Evolutionary conservation across 768 basidiomycete genomes (phyloP), one percentile per base, ranked within the genome.

Genomic region (Naganishia randhawae): DNA sequence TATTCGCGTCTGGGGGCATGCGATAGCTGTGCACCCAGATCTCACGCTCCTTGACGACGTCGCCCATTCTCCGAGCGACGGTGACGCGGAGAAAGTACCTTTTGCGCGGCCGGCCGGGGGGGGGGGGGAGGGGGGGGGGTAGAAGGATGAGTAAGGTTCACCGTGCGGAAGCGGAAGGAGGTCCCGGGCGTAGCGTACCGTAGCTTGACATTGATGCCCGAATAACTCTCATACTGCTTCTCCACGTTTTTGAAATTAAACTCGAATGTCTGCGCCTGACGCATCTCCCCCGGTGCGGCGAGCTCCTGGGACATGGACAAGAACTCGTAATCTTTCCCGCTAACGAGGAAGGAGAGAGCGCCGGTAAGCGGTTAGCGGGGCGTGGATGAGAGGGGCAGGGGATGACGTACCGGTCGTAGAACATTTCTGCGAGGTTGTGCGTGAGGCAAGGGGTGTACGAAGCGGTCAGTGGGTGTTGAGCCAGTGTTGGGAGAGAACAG

Each of bases 241-340:
- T 99, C 96, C 45, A 99, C 90, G 76, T 95, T 99, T 84, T 97
- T 97, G 85, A 99, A 98, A 75, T 87, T 85, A 81, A 99, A 98
- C 63, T 97, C 94, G 73, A 88, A 96, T 10, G 92, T 92, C 81
- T 97, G 94, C 0, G 93, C 93, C 75, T 92, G 89, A 50, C 96
- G 86, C 88, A 99, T 88, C 77, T 99, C 96, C 37, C 92, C 93
- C n/a, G 92, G 92, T 0, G 91, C 88, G 1, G 94, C 92, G 29
- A 97, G 84, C 75, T 98, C 95, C 81, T 97, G 92, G 0, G 92
- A 91, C 74, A 97, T 81, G 8, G 95, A 96, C 11, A 98, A 83
- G 80, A 98, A 98, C 78, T 98, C 96, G 79, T 97, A 93, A 78
- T 98, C 95, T 79, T 97, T 95, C 1, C 95, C 94, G 25, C 94